Evolutionary conservation across 257 asterid species (phyloP).

Genomic region (Nyctanthes arbortristis): DNA sequence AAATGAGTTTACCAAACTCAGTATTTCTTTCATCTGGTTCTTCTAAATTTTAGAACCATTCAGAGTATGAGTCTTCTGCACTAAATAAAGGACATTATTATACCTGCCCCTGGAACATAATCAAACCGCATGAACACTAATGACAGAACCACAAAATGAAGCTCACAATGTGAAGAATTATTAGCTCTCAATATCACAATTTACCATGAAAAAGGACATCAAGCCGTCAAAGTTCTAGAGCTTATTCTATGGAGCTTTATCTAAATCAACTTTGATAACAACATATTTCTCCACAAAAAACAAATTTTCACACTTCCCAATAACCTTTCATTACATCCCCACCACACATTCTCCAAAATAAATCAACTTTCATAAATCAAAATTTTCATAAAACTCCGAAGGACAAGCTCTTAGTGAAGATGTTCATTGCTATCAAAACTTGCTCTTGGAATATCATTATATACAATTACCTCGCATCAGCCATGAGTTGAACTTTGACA

Average conservation of each 20-base stretch:
- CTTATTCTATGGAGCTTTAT: too few relatives aligned
- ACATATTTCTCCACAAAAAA: too few relatives aligned
- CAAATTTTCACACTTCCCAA: too few relatives aligned
- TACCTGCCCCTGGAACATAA: too few relatives aligned
- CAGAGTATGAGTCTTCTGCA: not conserved
- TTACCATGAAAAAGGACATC: not conserved
- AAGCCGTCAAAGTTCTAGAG: not conserved
- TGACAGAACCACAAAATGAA: not conserved
- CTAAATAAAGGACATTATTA: not conserved
- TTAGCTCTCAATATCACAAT: not conserved
- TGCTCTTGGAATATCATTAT: not conserved
- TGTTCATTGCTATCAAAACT: not conserved
- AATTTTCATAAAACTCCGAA: too few relatives aligned
- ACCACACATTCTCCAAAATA: too few relatives aligned
- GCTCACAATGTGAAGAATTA: not conserved
- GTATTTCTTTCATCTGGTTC: not conserved
- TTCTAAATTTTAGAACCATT: not conserved
- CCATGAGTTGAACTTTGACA: slow-evolving; percentile 85
- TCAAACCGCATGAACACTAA: not conserved
- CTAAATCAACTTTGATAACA: too few relatives aligned
- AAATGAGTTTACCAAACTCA: not conserved
- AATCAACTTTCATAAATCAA: too few relatives aligned
- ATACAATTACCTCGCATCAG: slow-evolving; percentile 66
- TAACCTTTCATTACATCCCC: too few relatives aligned
- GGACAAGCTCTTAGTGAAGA: not conserved